A percentile compares a stretch with the other conserved stretches of the same genome.
phyloP scores from a whole-genome alignment of 2,329 filamentous ascomycete species.

The Beauveria rudraprayagi region DNA sequence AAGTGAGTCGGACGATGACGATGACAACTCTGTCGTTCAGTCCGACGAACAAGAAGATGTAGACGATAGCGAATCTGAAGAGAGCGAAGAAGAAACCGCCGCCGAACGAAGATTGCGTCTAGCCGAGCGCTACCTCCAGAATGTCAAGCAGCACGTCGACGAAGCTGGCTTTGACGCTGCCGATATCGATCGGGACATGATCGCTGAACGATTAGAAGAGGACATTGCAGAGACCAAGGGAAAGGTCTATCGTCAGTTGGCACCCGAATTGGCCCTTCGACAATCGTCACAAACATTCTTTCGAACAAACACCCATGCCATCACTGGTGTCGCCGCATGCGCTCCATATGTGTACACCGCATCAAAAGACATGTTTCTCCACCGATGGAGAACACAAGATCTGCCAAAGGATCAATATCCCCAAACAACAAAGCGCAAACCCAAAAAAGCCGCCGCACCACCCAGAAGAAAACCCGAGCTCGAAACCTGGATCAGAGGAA shows the following conservation, averaged over 20 bases:
- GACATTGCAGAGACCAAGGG: constrained; percentile 91
- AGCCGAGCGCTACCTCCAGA: constrained; percentile 88
- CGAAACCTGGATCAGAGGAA: constrained; percentile 55
- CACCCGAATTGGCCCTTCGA: constrained; percentile 61
- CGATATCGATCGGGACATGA: constrained; percentile 85
- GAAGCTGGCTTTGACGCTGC: constrained; percentile 83
- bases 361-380: constrained; percentile 73
- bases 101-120: constrained; percentile 80
- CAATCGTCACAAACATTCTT: constrained; percentile 63
- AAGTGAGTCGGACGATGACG: constrained; percentile 67
- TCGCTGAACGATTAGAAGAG: constrained; percentile 82
- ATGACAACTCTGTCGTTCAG: constrained; percentile 42
- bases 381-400: constrained; percentile 81
- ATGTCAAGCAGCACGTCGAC: constrained; percentile 75
- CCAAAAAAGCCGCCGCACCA: constrained; percentile 48
- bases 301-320: constrained; percentile 66
- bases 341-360: constrained; percentile 80
- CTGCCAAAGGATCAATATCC: constrained; percentile 52
- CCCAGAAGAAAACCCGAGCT: constrained; percentile 55
- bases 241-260: constrained; percentile 75
- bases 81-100: constrained; percentile 78
- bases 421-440: constrained; percentile 50
- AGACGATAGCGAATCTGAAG: constrained; percentile 32
- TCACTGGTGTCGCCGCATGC: constrained; percentile 73
- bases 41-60: constrained; percentile 37